Base-by-base conservation (phyloP, 495 filamentous ascomycete genomes). In the Terfezia claveryi region DNA sequence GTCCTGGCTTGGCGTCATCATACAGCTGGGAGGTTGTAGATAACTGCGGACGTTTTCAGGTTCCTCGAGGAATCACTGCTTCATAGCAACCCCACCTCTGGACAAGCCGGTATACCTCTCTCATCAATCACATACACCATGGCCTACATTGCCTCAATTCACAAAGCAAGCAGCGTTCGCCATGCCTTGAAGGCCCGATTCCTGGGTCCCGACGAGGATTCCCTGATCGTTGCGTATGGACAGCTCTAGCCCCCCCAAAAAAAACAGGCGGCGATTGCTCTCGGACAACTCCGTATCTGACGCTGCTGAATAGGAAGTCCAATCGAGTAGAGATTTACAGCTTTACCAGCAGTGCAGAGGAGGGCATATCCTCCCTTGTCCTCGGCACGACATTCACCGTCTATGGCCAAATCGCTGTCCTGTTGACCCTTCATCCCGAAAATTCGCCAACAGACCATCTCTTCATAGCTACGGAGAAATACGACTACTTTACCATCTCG, bases 61-160 rank as follows among this genome's bases (percentile, higher is more conserved):
- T n/a, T n/a, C 27, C 27, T 4, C 4, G 27, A 32, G 27, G 27
- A 32, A 32, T 32, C 27, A 20, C 27, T 5, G 27, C 27, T 32
- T 32, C 27, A 32, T 20, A 20, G 20, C 27, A 32, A 5, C 7
- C 7, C 27, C 27, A 32, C 27, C 1, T 32, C 27, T 32, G 27
- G 27, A 5, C 27, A 32, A 32, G 27, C 27, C 1, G 27, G 27
- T 2, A 4, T 32, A 32, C 27, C 27, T 32, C 27, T 32, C 27
- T 4, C 27, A 7, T 7, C 27, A 32, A 7, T 7, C 7, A 2
- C 27, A 32, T 32, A 32, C 27, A 32, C 27, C 27, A 99, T 99
- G 91, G 82, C 92, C 51, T 99, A 95, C 62, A 71, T 99, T 57
- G 87, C 85, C 58, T 88, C 91, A 5, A 93, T 99, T 55, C 91